phyloP scores from a whole-genome alignment of 192 early-diverging fungal genomes.

The Entomortierella parvispora region DNA sequence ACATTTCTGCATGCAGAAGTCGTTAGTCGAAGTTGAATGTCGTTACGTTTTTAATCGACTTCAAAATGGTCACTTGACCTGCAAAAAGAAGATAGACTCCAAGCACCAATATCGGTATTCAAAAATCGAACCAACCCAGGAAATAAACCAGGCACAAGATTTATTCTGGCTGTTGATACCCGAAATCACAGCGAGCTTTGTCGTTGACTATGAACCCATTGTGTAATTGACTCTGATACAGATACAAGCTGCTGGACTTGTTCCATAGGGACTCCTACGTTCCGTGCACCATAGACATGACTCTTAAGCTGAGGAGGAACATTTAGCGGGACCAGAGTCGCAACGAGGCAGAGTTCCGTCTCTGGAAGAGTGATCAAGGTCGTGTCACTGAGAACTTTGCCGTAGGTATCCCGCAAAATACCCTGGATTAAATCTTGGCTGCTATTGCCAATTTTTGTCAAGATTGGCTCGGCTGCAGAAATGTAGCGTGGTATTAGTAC shows the following conservation, averaged over 20 bases:
- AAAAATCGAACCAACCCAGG: too few relatives aligned
- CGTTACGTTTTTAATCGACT: too few relatives aligned
- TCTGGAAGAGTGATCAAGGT: slow-evolving; percentile 21
- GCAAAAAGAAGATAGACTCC: too few relatives aligned
- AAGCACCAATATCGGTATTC: too few relatives aligned
- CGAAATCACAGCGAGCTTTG: slow-evolving; percentile 49
- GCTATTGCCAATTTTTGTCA: slow-evolving; percentile 43
- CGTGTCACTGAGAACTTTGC: slow-evolving; percentile 26
- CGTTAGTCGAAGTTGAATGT: too few relatives aligned
- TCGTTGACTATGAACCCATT: slow-evolving; percentile 34
- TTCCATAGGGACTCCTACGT: slow-evolving; percentile 46
- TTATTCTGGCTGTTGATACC: too few relatives aligned
- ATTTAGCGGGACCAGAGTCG: slow-evolving; percentile 26
- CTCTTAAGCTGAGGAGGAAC: slow-evolving; percentile 43
- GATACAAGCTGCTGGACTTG: slow-evolving; percentile 35
- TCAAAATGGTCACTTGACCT: too few relatives aligned
- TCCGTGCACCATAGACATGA: slow-evolving; percentile 37
- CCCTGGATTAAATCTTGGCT: slow-evolving; percentile 33
- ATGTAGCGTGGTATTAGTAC: too few relatives aligned
- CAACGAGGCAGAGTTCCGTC: slow-evolving; percentile 44
- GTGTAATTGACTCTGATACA: slow-evolving; percentile 33
- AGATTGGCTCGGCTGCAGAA: slow-evolving; percentile 38
- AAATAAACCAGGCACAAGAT: too few relatives aligned
- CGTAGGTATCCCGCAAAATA: slow-evolving; percentile 28
- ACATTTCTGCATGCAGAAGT: too few relatives aligned